Percentiles rank a stretch among this genome's conserved stretches.
These are phyloP conservation scores for Leccinum subfulvum DNA, from an alignment of 1,284 basidiomycete species.

Conservation along the genomic window DNA sequence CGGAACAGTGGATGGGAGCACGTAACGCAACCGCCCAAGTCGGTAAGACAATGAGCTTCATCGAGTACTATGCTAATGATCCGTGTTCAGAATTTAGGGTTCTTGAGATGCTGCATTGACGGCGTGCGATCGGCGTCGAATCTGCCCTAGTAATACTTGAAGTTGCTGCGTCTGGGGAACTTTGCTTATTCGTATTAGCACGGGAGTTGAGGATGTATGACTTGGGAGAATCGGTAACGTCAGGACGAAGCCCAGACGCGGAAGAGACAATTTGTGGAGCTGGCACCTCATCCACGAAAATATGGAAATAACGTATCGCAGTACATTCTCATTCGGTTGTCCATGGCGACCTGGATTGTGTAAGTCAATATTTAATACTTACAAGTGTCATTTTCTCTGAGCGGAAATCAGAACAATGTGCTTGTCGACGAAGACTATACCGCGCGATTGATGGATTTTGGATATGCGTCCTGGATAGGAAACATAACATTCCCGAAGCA, in stretches of 20 bases:
- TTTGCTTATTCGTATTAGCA: constrained; percentile 7
- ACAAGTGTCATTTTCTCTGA: no score
- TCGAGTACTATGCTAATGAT: constrained; percentile 10
- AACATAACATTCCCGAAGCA: no score
- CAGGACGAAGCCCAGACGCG: constrained; percentile 5
- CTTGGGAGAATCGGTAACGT: constrained; percentile 5
- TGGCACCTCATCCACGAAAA: constrained; percentile 2
- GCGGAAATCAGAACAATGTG: no score
- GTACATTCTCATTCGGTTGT: no score
- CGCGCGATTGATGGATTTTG: no score
- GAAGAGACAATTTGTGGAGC: background rate
- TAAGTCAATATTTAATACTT: no score
- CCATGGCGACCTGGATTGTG: no score
- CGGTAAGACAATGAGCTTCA: constrained; percentile 10
- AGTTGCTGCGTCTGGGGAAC: background rate
- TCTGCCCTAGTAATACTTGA: background rate
- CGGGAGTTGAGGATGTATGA: constrained; percentile 23
- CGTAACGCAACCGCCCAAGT: background rate
- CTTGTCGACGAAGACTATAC: no score
- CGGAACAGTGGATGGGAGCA: background rate
- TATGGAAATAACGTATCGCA: background rate
- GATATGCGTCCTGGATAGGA: no score
- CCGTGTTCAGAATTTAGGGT: background rate
- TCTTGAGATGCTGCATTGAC: constrained; percentile 14
- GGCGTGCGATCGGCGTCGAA: constrained; percentile 1